Conservation (phyloP, 176 grass and related monocot genomes). For the Triticum urartu region DNA sequence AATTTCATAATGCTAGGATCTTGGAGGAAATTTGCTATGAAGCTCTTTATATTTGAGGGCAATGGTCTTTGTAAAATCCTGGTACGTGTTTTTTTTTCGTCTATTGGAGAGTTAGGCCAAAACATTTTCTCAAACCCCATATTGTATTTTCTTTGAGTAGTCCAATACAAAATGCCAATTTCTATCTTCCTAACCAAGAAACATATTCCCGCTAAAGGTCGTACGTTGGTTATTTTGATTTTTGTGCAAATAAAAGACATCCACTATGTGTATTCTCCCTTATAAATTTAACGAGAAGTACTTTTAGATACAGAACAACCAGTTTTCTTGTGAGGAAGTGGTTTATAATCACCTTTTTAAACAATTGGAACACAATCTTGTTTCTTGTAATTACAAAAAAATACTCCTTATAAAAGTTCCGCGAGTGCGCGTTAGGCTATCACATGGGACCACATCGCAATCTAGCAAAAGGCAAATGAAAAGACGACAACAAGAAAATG, state of each 20-base stretch:
- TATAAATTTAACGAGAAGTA: background rate
- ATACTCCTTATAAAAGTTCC: background rate
- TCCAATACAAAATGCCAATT: background rate
- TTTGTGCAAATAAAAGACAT: background rate
- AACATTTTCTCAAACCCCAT: background rate
- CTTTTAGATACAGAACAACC: background rate
- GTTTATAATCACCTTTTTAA: background rate
- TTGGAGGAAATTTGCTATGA: background rate
- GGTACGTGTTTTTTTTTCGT: background rate
- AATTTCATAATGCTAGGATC: background rate
- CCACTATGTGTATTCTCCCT: background rate
- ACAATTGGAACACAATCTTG: background rate
- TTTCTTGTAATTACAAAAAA: background rate
- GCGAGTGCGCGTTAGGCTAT: too few relatives aligned
- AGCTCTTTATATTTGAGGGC: background rate
- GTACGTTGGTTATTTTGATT: background rate
- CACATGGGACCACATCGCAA: background rate
- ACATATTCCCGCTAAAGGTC: background rate
- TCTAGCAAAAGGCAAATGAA: background rate
- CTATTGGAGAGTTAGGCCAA: background rate
- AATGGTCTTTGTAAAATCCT: background rate
- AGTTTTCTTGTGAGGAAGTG: background rate
- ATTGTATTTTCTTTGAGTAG: background rate
- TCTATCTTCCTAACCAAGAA: background rate
- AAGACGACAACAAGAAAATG: background rate